Conservation (phyloP, 225 moss, liverwort and hornwort species). For the Bryoerythrophyllum caledonicum region DNA sequence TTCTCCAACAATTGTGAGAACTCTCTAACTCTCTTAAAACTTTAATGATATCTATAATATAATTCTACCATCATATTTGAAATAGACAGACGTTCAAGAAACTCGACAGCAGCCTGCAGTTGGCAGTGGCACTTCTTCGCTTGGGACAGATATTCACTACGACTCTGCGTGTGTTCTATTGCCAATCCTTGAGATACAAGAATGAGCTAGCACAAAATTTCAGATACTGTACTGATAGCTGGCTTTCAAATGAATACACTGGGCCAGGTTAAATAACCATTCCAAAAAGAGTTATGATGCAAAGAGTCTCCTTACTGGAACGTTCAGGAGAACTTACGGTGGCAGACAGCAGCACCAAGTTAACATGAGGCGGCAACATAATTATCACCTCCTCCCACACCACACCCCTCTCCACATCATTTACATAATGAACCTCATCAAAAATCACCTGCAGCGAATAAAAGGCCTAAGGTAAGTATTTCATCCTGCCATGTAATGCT, state of each 20-base stretch:
- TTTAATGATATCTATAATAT: background rate
- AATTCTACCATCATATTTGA: background rate
- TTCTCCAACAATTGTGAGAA: background rate
- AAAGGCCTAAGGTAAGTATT: conserved; percentile 15
- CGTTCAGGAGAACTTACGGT: conserved; percentile 61
- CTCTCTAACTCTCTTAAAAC: background rate
- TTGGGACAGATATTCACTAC: background rate
- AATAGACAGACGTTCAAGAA: background rate
- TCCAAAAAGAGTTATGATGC: too few species aligned
- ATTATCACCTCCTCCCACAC: conserved; percentile 99
- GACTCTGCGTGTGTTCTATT: background rate
- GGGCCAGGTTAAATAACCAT: background rate
- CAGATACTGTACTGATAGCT: too few species aligned
- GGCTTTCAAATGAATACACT: background rate
- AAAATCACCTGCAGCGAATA: conserved; percentile 79
- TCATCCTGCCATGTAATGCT: conserved; percentile 1
- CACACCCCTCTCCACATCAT: conserved; percentile 97
- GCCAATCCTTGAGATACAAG: conserved; percentile 1
- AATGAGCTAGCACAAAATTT: too few species aligned
- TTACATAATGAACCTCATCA: conserved; percentile 99
- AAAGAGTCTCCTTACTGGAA: conserved; percentile 4
- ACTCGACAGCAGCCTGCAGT: conserved; percentile 5
- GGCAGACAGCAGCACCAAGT: conserved; percentile 95
- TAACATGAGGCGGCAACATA: conserved; percentile 98
- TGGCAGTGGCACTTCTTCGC: conserved; percentile 7